phyloP scores from a whole-genome alignment of 345 rosid species.

The Populus simonii region DNA sequence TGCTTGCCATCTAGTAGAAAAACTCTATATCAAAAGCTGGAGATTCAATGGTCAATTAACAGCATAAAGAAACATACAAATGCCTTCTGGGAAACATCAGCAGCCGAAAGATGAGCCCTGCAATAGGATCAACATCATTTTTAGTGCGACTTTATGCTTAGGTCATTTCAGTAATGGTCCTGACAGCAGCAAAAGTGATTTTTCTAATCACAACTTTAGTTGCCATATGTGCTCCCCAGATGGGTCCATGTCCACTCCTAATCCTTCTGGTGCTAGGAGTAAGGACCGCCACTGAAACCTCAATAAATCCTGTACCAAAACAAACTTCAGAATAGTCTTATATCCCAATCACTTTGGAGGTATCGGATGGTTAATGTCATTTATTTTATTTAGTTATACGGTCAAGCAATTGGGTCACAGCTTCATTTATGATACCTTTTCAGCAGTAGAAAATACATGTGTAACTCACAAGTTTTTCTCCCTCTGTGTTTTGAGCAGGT shows the following conservation, averaged over 20 bases:
- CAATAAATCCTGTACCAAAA: background rate
- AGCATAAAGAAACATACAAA: background rate
- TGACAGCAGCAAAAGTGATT: constrained; percentile 11
- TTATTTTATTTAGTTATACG: background rate
- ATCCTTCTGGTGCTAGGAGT: background rate
- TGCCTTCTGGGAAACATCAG: background rate
- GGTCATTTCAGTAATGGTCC: constrained; percentile 11
- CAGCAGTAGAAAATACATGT: too few relatives aligned
- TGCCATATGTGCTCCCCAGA: background rate
- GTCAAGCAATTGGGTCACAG: background rate
- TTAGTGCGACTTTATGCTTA: constrained; percentile 16
- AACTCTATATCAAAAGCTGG: background rate
- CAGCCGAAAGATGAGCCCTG: constrained; percentile 10
- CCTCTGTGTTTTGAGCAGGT: constrained; percentile 25
- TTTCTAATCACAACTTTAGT: constrained; percentile 1
- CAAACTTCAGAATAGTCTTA: background rate
- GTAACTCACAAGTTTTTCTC: background rate
- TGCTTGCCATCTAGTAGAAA: background rate
- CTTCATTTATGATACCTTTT: constrained; percentile 1
- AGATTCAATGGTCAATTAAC: background rate
- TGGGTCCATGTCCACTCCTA: background rate
- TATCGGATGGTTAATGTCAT: constrained; percentile 5
- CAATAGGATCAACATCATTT: constrained; percentile 28
- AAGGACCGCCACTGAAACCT: background rate
- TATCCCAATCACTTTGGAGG: background rate